Conservation (phyloP, 2,329 filamentous ascomycete species). For the Eutypa lata region DNA sequence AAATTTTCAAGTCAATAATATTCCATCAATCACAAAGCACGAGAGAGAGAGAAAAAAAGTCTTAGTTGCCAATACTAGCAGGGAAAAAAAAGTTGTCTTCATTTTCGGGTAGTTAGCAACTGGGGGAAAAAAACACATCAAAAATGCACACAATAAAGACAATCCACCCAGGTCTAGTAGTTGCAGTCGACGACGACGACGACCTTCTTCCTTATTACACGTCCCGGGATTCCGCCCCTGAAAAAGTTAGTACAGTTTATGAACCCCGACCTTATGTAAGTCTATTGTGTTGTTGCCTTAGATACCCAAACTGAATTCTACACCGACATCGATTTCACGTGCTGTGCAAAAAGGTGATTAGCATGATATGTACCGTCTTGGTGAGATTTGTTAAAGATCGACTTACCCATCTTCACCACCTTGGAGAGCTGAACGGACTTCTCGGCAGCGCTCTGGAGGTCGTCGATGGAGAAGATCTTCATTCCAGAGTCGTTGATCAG, state of each 20-base stretch:
- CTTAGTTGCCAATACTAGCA: too few relatives aligned
- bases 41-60: too few relatives aligned
- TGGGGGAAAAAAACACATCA: too few relatives aligned
- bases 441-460: conserved; percentile 94
- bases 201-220: not conserved
- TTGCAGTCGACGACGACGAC: not conserved
- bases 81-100: too few relatives aligned
- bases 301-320: conserved; percentile 93
- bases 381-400: conserved; percentile 1
- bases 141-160: too few relatives aligned
- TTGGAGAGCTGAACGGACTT: conserved; percentile 99
- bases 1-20: too few relatives aligned
- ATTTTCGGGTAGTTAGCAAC: too few relatives aligned
- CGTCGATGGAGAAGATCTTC: conserved; percentile 99
- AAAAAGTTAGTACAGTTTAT: conserved; percentile 32
- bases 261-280: conserved; percentile 16
- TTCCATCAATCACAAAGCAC: too few relatives aligned
- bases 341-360: conserved; percentile 46
- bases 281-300: conserved; percentile 44
- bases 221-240: conserved; percentile 19
- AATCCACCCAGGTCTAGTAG: too few relatives aligned
- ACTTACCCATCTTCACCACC: conserved; percentile 95
- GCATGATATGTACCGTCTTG: conserved; percentile 14
- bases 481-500: conserved; percentile 93
- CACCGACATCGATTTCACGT: conserved; percentile 93